Evolutionary conservation across 208 protist species (phyloP).

Genomic region (Vickermania ingenoplastis): DNA sequence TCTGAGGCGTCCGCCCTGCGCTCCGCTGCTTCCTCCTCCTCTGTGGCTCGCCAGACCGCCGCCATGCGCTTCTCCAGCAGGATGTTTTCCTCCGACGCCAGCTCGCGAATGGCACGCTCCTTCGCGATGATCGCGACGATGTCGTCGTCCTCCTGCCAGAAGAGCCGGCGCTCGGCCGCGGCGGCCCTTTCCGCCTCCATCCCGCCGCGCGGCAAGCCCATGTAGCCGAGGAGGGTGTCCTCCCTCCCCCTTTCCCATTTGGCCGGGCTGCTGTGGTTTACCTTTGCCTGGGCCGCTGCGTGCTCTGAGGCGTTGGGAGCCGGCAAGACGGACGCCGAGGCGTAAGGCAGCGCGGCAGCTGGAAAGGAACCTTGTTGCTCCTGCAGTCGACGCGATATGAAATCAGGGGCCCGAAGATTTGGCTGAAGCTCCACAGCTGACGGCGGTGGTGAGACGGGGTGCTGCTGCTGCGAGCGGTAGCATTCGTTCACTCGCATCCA

Average conservation of each 20-base stretch:
- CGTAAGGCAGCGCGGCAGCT: not conserved
- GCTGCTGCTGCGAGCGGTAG: not conserved
- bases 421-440: not conserved
- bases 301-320: no score
- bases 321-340: not conserved
- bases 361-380: not conserved
- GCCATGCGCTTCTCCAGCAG: slow-evolving; percentile 24
- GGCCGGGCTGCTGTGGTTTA: not conserved
- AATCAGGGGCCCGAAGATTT: not conserved
- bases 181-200: not conserved
- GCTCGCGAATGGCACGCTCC: slow-evolving; percentile 34
- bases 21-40: slow-evolving; percentile 5
- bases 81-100: slow-evolving; percentile 25
- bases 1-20: no score
- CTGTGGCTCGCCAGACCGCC: not conserved
- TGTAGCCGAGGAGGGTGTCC: not conserved
- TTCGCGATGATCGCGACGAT: slow-evolving; percentile 22
- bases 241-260: not conserved
- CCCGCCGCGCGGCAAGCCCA: not conserved
- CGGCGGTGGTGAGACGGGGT: not conserved
- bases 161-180: not conserved
- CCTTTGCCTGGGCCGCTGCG: not conserved
- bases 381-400: not conserved
- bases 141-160: slow-evolving; percentile 6
- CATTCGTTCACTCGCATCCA: not conserved